A percentile compares a stretch with the other conserved stretches of the same genome.
phyloP scores from a whole-genome alignment of 2,329 filamentous ascomycete species.

The Phialophora chinensis region DNA sequence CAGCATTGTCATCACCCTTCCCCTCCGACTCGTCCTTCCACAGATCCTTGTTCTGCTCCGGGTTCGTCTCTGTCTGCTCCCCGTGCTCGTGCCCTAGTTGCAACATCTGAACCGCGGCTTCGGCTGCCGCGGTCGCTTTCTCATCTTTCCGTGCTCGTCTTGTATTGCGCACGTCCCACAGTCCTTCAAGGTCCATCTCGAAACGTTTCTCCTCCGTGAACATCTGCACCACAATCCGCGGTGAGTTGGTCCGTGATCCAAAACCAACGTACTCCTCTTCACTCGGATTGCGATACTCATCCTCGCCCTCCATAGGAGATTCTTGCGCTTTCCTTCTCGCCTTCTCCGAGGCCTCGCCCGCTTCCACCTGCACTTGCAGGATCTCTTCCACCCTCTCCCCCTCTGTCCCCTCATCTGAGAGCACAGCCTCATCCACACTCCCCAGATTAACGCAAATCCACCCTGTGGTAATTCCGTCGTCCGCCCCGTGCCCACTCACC shows the following conservation, averaged over 20 bases:
- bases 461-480: constrained; percentile 88
- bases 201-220: constrained; percentile 72
- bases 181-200: constrained; percentile 69
- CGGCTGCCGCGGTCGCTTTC: constrained; percentile 25
- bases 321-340: constrained; percentile 16
- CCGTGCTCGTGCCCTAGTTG: constrained; percentile 2
- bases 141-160: constrained; percentile 29
- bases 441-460: constrained; percentile 97
- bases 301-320: constrained; percentile 43
- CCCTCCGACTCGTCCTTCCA: background rate
- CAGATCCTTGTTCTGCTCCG: background rate
- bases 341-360: constrained; percentile 15
- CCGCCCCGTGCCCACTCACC: constrained; percentile 60
- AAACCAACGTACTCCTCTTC: constrained; percentile 77
- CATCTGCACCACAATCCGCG: constrained; percentile 72
- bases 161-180: constrained; percentile 59
- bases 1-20: background rate
- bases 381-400: constrained; percentile 6
- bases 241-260: constrained; percentile 63
- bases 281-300: constrained; percentile 48
- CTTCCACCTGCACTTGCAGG: background rate
- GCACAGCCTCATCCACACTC: constrained; percentile 55
- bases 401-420: constrained; percentile 1
- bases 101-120: constrained; percentile 16
- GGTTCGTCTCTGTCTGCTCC: background rate